Percentiles rank a stretch among this genome's conserved stretches.
Conservation (phyloP, 2,329 filamentous ascomycete genomes). For the Colletotrichum lindemuthianum region DNA sequence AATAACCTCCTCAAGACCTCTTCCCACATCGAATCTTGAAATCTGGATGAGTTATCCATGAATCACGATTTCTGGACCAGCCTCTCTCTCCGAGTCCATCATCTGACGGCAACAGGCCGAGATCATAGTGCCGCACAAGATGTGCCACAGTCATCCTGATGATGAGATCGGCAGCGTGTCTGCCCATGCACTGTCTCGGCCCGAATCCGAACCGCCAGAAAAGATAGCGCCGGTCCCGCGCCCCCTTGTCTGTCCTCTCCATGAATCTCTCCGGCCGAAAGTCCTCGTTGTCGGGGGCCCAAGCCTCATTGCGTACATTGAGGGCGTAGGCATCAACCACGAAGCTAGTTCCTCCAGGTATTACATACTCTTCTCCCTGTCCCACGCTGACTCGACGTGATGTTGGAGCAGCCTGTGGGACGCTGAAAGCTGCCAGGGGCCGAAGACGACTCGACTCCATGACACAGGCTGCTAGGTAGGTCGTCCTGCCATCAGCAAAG, state of each 20-base stretch:
- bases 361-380: constrained; percentile 41
- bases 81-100: neutral
- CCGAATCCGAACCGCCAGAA: constrained; percentile 59
- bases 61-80: neutral
- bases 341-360: constrained; percentile 51
- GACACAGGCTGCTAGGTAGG: constrained; percentile 47
- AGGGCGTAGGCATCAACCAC: constrained; percentile 55
- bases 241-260: constrained; percentile 1
- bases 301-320: constrained; percentile 51
- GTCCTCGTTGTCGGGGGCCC: constrained; percentile 47
- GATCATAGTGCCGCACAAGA: neutral
- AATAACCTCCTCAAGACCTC: no score
- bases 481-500: constrained; percentile 41
- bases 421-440: constrained; percentile 44
- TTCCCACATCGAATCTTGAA: no score
- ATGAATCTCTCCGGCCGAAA: constrained; percentile 49
- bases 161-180: constrained; percentile 51
- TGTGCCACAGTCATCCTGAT: constrained; percentile 35
- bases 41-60: constrained; percentile 6
- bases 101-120: neutral
- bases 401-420: constrained; percentile 9
- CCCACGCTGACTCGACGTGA: neutral
- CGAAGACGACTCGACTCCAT: constrained; percentile 50
- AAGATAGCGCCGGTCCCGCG: constrained; percentile 45
- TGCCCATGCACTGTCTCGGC: constrained; percentile 54